A percentile compares a stretch with the other conserved stretches of the same genome.
Conservation (phyloP, 345 rosid genomes). For the Lumnitzera littorea region DNA sequence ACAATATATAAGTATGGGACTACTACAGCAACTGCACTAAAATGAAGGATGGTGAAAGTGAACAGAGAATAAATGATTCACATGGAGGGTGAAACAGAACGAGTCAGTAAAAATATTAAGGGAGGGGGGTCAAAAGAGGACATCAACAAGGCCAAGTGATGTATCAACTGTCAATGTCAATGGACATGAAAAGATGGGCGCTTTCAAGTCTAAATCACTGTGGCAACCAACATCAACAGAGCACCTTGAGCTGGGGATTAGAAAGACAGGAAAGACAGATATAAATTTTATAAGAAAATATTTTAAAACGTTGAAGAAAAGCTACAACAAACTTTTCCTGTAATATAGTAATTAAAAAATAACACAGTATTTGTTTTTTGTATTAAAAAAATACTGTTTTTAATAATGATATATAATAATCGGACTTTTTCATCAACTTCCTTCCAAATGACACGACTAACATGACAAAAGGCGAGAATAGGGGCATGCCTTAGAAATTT, state of each 20-base stretch:
- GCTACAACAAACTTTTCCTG: not conserved
- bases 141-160: slow-evolving; percentile 41
- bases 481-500: too few species aligned
- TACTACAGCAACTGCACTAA: slow-evolving; percentile 6
- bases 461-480: not conserved
- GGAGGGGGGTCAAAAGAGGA: slow-evolving; percentile 30
- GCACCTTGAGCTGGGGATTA: slow-evolving; percentile 17
- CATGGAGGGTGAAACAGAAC: slow-evolving; percentile 7
- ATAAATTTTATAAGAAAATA: not conserved
- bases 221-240: slow-evolving; percentile 46
- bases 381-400: not conserved
- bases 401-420: not conserved
- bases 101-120: not conserved
- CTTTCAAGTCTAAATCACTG: slow-evolving; percentile 69
- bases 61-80: not conserved
- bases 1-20: too few species aligned
- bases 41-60: slow-evolving; percentile 3
- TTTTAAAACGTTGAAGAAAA: not conserved
- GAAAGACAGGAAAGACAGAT: slow-evolving; percentile 12
- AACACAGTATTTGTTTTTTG: not conserved
- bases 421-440: not conserved
- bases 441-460: not conserved
- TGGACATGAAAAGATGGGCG: slow-evolving; percentile 84
- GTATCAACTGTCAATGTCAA: slow-evolving; percentile 68
- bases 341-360: not conserved